Evolutionary conservation across 768 basidiomycete species (phyloP), one percentile per base, ranked within the genome.

Genomic region (Pulveroboletus sp.): DNA sequence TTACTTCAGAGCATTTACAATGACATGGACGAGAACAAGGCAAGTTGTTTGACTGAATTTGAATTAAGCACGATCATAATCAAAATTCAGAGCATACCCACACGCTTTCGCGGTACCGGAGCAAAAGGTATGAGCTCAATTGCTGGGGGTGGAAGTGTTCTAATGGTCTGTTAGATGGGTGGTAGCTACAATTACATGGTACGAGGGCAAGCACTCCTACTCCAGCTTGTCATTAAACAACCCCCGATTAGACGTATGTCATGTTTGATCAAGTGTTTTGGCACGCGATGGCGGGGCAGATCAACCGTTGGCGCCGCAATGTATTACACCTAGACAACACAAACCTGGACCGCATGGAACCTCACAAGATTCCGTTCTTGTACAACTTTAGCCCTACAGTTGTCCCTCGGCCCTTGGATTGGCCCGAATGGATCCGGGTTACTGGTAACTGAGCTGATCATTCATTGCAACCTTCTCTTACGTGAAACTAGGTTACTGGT

Each of bases 161-260:
- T 54, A 49, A 63, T n/a, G 39, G 36, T 44, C 34, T 47, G 35
- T 40, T 51, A 90, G 86, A 92, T 96, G 85, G 96, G 95, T 11
- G 95, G 95, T 23, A 76, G 89, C 52, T 99, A 98, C 68, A 99
- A 99, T 64, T 99, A 97, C 68, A 96, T 99, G 94, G 89, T 91
- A 62, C 43, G 75, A 47, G 14, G 20, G 24, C n/a, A 29, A 46
- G 20, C n/a, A 26, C 26, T 47, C 38, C 45, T 39, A 17, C 45
- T 48, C 36, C 24, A 10, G 5, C 36, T 22, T 6, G n/a, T 38
- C 44, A 38, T 43, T 57, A 34, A 54, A 26, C 23, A 26, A 36
- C 35, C 17, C 22, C 44, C 47, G 27, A 45, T 43, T 34, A 92
- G 87, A 86, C 93, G 5, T 95, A 93, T 65, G 92, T 94, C 43